Evolutionary conservation across 345 rosid species (phyloP).

Genomic region (Limnanthes douglasii): DNA sequence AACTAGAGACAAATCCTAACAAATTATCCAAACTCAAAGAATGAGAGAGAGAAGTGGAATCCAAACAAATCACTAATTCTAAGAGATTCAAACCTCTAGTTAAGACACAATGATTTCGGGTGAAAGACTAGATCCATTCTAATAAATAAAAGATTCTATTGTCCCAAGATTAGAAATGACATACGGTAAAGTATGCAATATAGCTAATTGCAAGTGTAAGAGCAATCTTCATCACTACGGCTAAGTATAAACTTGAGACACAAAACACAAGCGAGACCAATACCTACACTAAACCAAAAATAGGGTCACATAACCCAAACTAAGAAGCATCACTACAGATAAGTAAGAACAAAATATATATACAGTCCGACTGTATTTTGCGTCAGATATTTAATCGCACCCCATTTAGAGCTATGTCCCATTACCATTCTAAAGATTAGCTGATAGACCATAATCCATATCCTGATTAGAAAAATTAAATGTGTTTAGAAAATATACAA

Average conservation of each 20-base stretch:
- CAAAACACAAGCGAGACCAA: conserved; percentile 61
- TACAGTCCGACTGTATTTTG: conserved; percentile 65
- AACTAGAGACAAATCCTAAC: no score
- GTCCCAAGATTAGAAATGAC: conserved; percentile 9
- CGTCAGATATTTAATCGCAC: conserved; percentile 29
- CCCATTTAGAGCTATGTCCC: conserved; percentile 36
- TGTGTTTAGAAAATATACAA: no score
- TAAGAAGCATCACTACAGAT: background rate
- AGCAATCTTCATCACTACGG: conserved; percentile 55
- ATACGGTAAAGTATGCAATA: conserved; percentile 49
- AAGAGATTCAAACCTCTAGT: no score
- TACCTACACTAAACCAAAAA: conserved; percentile 40
- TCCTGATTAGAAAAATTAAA: no score
- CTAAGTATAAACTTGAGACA: conserved; percentile 70
- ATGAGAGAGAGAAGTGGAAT: no score
- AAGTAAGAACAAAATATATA: conserved; percentile 13
- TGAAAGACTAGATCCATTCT: no score
- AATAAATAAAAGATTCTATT: no score
- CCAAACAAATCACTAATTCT: no score
- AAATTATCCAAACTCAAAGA: no score
- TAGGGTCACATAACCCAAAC: conserved; percentile 13
- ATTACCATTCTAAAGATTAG: conserved; percentile 53
- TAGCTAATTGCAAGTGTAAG: conserved; percentile 72
- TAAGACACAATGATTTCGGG: no score
- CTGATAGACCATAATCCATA: conserved; percentile 69